A percentile compares a stretch with the other conserved stretches of the same genome.
Conservation (phyloP, 2,329 filamentous ascomycete species). For the Boeremia lycopersici region DNA sequence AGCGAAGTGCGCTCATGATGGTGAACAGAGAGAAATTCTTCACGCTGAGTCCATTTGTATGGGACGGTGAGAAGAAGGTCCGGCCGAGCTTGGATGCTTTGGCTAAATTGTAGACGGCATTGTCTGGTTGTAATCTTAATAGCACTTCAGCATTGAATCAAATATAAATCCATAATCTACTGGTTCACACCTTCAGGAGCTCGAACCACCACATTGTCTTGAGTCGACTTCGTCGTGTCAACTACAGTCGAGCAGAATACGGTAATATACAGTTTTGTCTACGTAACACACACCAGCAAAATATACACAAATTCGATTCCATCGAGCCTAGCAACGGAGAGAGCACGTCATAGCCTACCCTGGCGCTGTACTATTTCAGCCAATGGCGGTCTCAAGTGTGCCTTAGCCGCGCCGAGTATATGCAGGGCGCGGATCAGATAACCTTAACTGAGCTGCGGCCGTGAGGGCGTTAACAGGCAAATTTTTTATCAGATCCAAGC, state of each 20-base stretch:
- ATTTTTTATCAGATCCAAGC: slow-evolving; percentile 26
- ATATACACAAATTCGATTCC: no score
- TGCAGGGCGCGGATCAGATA: slow-evolving; percentile 45
- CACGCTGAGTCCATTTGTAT: slow-evolving; percentile 64
- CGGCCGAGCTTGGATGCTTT: slow-evolving; percentile 43
- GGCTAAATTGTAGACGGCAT: slow-evolving; percentile 35
- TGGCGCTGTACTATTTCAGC: not conserved
- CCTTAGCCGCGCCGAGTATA: not conserved
- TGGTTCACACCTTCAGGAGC: not conserved
- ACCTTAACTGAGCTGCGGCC: slow-evolving; percentile 30
- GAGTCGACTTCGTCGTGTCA: not conserved
- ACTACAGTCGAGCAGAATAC: not conserved
- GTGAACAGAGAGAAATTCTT: slow-evolving; percentile 73
- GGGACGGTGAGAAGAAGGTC: slow-evolving; percentile 46
- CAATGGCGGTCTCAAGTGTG: slow-evolving; percentile 1
- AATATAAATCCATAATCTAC: not conserved
- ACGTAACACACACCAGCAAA: not conserved
- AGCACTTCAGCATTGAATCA: slow-evolving; percentile 2
- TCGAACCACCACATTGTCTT: not conserved
- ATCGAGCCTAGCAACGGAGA: slow-evolving; percentile 1
- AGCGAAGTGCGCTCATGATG: slow-evolving; percentile 70
- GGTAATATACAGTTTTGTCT: slow-evolving; percentile 6
- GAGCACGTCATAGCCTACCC: slow-evolving; percentile 17
- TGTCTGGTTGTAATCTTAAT: not conserved
- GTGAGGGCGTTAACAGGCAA: slow-evolving; percentile 17